These are phyloP conservation scores for Eremochloa ophiuroides DNA, from an alignment of 176 grass and related monocot species.

Conservation along the genomic window DNA sequence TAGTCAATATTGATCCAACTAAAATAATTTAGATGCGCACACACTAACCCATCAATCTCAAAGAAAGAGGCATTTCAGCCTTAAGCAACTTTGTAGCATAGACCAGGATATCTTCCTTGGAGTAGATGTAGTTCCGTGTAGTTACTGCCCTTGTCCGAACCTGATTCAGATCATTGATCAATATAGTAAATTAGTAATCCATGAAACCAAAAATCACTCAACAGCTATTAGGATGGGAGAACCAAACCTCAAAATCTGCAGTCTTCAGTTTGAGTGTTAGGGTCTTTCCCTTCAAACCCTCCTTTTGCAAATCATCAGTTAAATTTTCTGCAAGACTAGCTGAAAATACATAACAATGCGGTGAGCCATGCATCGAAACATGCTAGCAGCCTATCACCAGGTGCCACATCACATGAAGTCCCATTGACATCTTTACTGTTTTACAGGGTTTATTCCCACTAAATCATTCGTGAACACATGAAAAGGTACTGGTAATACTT, in stretches of 20 bases:
- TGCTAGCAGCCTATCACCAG: not conserved
- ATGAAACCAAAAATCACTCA: conserved; percentile 14
- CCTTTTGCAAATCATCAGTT: conserved; percentile 81
- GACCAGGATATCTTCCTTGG: conserved; percentile 30
- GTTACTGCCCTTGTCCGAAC: conserved; percentile 75
- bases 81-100: conserved; percentile 81
- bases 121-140: conserved; percentile 45
- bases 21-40: not conserved
- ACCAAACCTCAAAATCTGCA: conserved; percentile 76
- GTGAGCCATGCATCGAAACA: not conserved
- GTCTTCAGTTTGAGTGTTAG: conserved; percentile 96
- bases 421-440: not conserved
- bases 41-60: conserved; percentile 88
- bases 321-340: conserved; percentile 74
- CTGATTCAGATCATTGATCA: conserved; percentile 43
- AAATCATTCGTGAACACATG: not conserved
- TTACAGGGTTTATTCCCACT: not conserved
- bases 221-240: conserved; percentile 2
- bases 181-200: conserved; percentile 23
- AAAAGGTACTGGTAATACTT: not conserved
- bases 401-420: not conserved
- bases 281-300: conserved; percentile 63
- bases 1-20: not conserved
- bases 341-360: conserved; percentile 31
- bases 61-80: conserved; percentile 85